A percentile compares a stretch with the other conserved stretches of the same genome.
These are phyloP conservation scores for Fistulina hepatica DNA, from an alignment of 1,284 basidiomycete genomes.

Conservation along the genomic window DNA sequence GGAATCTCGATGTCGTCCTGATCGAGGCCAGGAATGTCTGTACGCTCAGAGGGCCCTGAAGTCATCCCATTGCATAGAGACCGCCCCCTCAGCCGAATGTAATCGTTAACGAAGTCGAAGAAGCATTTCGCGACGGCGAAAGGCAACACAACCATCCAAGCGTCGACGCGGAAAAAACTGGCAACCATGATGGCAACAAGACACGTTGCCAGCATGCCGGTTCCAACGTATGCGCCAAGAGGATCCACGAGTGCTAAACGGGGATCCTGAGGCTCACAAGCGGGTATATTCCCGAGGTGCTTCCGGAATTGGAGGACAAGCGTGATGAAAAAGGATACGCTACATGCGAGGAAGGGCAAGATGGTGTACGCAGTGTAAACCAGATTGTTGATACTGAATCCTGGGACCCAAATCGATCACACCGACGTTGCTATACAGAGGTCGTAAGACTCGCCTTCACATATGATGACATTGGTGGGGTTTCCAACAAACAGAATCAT, in stretches of 20 bases:
- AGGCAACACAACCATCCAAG: constrained; percentile 81
- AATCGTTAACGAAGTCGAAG: constrained; percentile 55
- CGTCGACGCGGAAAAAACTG: constrained; percentile 52
- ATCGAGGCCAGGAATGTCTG: too few species aligned
- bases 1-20: too few species aligned
- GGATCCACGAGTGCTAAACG: constrained; percentile 39
- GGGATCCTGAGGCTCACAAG: too few species aligned
- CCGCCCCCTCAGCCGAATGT: too few species aligned
- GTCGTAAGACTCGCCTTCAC: constrained; percentile 30
- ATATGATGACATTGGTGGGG: constrained; percentile 63
- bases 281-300: too few species aligned
- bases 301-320: constrained; percentile 47
- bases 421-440: neutral
- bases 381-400: constrained; percentile 47
- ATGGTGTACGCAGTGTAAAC: constrained; percentile 64
- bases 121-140: constrained; percentile 68
- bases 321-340: constrained; percentile 39
- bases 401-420: neutral
- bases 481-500: constrained; percentile 62
- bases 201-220: constrained; percentile 36
- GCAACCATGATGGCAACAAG: constrained; percentile 41
- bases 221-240: constrained; percentile 40
- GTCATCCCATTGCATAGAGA: too few species aligned
- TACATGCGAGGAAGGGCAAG: constrained; percentile 58
- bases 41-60: too few species aligned